phyloP scores from a whole-genome alignment of 768 basidiomycete species.

The Sarcodon aspratus region DNA sequence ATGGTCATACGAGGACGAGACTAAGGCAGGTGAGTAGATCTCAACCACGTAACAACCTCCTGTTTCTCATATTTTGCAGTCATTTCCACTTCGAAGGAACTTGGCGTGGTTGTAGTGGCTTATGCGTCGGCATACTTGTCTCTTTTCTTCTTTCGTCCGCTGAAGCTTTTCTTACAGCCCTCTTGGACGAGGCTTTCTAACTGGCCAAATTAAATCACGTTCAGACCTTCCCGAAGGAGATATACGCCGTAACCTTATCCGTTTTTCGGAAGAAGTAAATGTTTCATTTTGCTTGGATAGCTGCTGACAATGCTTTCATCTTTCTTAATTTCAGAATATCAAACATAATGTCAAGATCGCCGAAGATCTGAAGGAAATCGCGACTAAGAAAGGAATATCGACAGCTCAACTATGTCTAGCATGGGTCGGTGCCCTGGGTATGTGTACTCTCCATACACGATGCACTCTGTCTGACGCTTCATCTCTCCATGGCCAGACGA shows the following conservation, averaged over 20 bases:
- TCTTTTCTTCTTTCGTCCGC: background rate
- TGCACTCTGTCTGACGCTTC: too few relatives aligned
- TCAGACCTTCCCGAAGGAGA: slow-evolving; percentile 27
- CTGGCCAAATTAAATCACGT: slow-evolving; percentile 32
- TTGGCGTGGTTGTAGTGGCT: slow-evolving; percentile 44
- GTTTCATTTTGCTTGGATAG: slow-evolving; percentile 1
- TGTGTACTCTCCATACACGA: background rate
- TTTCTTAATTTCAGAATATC: slow-evolving; percentile 19
- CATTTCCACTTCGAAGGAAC: slow-evolving; percentile 39
- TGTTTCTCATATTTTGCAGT: slow-evolving; percentile 17
- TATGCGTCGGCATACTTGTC: slow-evolving; percentile 32
- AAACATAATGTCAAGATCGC: slow-evolving; percentile 30
- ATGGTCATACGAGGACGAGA: slow-evolving; percentile 44
- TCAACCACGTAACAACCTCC: background rate
- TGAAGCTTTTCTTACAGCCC: slow-evolving; percentile 23
- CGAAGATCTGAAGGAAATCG: slow-evolving; percentile 27
- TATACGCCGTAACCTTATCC: slow-evolving; percentile 18
- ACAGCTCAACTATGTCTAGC: slow-evolving; percentile 27
- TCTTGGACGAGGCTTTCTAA: slow-evolving; percentile 41
- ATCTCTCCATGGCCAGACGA: too few relatives aligned
- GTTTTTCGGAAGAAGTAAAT: slow-evolving; percentile 25
- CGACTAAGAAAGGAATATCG: slow-evolving; percentile 28
- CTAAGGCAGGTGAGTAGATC: slow-evolving; percentile 25
- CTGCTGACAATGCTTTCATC: background rate
- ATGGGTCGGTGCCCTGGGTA: slow-evolving; percentile 24